phyloP scores from a whole-genome alignment of 208 protist species.

The Tritrichomonas foetus region DNA sequence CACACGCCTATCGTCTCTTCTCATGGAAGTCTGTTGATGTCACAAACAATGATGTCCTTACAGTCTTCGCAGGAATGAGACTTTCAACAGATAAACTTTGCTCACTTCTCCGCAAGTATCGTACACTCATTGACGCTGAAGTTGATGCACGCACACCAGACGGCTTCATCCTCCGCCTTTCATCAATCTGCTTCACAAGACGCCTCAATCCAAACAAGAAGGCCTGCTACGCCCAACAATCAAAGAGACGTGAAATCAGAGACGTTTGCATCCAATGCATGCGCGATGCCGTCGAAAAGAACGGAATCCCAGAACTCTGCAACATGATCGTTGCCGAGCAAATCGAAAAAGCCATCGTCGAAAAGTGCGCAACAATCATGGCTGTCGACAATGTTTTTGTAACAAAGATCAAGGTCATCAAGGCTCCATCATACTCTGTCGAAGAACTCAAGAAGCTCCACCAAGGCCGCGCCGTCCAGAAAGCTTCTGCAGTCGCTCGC shows the following conservation, averaged over 20 bases:
- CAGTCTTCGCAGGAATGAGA: slow-evolving; percentile 93
- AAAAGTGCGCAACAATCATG: not conserved
- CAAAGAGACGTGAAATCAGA: not conserved
- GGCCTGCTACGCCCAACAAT: slow-evolving; percentile 87
- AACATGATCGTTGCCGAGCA: not conserved
- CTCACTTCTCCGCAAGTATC: slow-evolving; percentile 91
- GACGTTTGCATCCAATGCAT: not conserved
- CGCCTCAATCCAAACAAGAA: slow-evolving; percentile 79
- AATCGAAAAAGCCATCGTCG: not conserved
- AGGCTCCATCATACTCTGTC: not conserved
- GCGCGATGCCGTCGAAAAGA: not conserved
- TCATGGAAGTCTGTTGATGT: slow-evolving; percentile 59
- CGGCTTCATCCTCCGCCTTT: slow-evolving; percentile 87
- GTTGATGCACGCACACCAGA: slow-evolving; percentile 87
- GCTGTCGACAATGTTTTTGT: not conserved
- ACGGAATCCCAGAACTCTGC: not conserved
- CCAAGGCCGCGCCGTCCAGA: too few species aligned
- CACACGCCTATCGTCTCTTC: slow-evolving; percentile 10
- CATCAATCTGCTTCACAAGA: slow-evolving; percentile 93
- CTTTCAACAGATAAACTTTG: slow-evolving; percentile 93
- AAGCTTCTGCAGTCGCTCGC: too few species aligned
- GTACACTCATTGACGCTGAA: slow-evolving; percentile 86
- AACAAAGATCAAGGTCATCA: slow-evolving; percentile 38
- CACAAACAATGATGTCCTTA: slow-evolving; percentile 82
- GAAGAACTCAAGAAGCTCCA: not conserved